phyloP scores from a whole-genome alignment of 2,329 filamentous ascomycete species.

The Sordariomycetes sp. region DNA sequence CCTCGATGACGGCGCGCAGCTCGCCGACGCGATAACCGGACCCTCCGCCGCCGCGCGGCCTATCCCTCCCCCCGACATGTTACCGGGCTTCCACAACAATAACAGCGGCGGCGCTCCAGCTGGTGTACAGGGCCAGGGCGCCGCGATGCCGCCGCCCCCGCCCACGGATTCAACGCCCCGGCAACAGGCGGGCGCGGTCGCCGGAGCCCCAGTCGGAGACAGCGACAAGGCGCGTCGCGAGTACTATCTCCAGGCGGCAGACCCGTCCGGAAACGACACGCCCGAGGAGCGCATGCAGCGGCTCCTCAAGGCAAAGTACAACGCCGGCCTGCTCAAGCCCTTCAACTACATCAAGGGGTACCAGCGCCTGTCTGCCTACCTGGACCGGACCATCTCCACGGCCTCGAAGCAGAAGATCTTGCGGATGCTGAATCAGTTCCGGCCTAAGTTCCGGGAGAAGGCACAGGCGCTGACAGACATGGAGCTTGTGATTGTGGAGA shows the following conservation, averaged over 20 bases:
- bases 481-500: conserved; percentile 88
- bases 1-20: conserved; percentile 67
- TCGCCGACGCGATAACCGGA: conserved; percentile 43
- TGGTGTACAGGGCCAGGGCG: conserved; percentile 14
- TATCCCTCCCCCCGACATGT: conserved; percentile 20
- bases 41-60: conserved; percentile 16
- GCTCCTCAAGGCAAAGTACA: conserved; percentile 87
- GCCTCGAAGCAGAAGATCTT: conserved; percentile 82
- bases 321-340: conserved; percentile 84
- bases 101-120: background rate
- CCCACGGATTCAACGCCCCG: background rate
- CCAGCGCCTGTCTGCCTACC: conserved; percentile 75
- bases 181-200: conserved; percentile 13
- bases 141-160: conserved; percentile 18
- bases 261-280: conserved; percentile 22
- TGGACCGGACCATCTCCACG: conserved; percentile 76
- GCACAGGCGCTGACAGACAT: conserved; percentile 87
- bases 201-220: conserved; percentile 18
- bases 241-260: conserved; percentile 84
- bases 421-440: conserved; percentile 80
- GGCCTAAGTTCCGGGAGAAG: conserved; percentile 91
- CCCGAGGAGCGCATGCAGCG: conserved; percentile 94
- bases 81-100: conserved; percentile 33
- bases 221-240: conserved; percentile 62
- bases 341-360: conserved; percentile 99